Evolutionary conservation across 2,329 filamentous ascomycete species (phyloP), one percentile per base, ranked within the genome.

Genomic region (Trichoderma koningiopsis): DNA sequence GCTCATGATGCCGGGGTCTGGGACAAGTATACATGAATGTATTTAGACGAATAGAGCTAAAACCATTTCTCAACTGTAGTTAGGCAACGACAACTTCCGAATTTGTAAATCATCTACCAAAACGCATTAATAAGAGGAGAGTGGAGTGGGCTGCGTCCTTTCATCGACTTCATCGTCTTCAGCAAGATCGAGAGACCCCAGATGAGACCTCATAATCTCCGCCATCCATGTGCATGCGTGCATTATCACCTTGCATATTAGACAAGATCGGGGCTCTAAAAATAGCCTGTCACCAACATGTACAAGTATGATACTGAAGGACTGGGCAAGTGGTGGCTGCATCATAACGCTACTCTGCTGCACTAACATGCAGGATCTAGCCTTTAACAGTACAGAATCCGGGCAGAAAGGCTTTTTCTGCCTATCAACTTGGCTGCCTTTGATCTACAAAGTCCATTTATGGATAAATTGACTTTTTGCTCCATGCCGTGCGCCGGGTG

Each of bases 261-360:
- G 27, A 52, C 13, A 62, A 16, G n/a, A 62, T 19, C 11, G 29
- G 13, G 43, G 3, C 43, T 52, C 59, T 62, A 62, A 63, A 63
- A 55, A 63, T 63, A 63, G 60, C 47, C 29, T 22, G 35, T 2
- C 10, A 49, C 22, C n/a, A 43, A 24, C 14, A 49, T 11, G 47
- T 49, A 24, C 16, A 19, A 43, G 43, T 49, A 11, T 22, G n/a
- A 24, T 24, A 11, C 13, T 49, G 47, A 24, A 49, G n/a, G 24
- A 49, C 10, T 24, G 47, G 22, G 47, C 56, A 40, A 59, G 29
- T 29, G 31, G 6, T 63, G 60, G 47, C 31, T 40, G 22, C 60
- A 62, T 55, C 43, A 63, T 24, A 49, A 49, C 60, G 47, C 60
- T 53, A 29, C 60, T 63, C 60, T 19, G 47, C 60, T 63, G 60